Percentiles rank a stretch among this genome's conserved stretches.
These are phyloP conservation scores for Microstegium vimineum DNA, from an alignment of 176 grass and related monocot species.

Conservation along the genomic window DNA sequence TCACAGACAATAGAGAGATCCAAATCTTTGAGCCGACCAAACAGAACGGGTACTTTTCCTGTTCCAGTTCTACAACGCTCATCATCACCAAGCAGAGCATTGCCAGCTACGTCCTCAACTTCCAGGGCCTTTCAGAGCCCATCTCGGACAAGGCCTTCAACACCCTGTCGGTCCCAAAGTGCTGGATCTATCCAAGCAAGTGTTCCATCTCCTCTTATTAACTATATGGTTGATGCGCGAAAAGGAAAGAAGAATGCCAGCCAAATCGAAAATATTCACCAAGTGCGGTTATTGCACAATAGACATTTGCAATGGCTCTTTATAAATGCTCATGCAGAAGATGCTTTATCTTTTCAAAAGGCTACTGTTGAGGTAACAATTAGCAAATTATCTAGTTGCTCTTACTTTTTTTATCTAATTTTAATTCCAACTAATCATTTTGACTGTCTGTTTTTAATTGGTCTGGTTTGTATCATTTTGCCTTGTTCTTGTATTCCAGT, in stretches of 20 bases:
- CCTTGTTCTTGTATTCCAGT: background rate
- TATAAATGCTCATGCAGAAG: constrained; percentile 53
- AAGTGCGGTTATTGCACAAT: constrained; percentile 62
- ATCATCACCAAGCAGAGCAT: constrained; percentile 54
- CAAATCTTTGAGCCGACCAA: constrained; percentile 40
- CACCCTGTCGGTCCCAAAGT: constrained; percentile 59
- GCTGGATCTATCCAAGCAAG: constrained; percentile 31
- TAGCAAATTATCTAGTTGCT: background rate
- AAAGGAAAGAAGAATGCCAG: constrained; percentile 70
- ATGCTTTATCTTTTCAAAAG: constrained; percentile 63
- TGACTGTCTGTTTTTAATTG: too few relatives aligned
- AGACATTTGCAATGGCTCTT: constrained; percentile 71
- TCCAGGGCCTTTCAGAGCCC: constrained; percentile 52
- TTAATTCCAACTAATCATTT: too few relatives aligned
- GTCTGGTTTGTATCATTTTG: background rate
- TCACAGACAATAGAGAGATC: constrained; percentile 44
- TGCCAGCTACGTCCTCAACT: constrained; percentile 22
- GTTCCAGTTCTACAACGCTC: constrained; percentile 40
- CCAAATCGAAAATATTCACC: constrained; percentile 74
- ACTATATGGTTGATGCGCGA: constrained; percentile 49
- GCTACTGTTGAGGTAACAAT: constrained; percentile 56
- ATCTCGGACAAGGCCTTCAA: constrained; percentile 53
- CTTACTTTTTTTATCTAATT: background rate
- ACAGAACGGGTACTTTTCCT: constrained; percentile 42
- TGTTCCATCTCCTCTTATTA: constrained; percentile 30